Evolutionary conservation across 495 filamentous ascomycete species (phyloP), one percentile per base, ranked within the genome.

Genomic region (Daldinia vernicosa): DNA sequence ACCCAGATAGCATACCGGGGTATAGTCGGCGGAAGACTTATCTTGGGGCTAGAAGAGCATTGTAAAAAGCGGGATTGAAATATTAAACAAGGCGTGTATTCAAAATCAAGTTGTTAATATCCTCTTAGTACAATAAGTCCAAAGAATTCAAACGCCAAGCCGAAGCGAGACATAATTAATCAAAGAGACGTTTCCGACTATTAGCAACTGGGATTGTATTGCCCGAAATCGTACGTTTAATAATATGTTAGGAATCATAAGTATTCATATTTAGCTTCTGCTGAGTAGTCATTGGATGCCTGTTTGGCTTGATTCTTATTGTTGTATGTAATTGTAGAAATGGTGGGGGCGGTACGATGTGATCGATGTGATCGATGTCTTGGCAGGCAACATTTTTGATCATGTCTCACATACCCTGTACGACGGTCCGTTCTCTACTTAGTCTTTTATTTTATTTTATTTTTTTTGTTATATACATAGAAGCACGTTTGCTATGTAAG

Each of bases 331-430:
- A 27, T 53, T 53, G 24, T 53, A 53, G 24, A 28, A 53, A 12
- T 28, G 51, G 39, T 59, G 56, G 56, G 33, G 56, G 56, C 56
- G 7, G 50, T 43, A 22, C 33, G 28, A 39, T 35, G 43, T 19
- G 43, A 47, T 45, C 40, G 40, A 45, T 45, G 40, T 6, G 40
- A 45, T 47, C 43, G 43, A 24, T 47, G 26, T 59, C 69, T 71
- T 71, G 63, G 69, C 69, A 67, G 63, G 63, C 69, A 71, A 60
- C 63, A 71, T 66, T 56, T 61, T 39, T 22, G 9, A 19, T 47
- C 43, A 24, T 47, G 43, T 47, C 43, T 47, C 24, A 47, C 43
- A 47, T 47, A 11, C 19, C 37, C 37, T 39, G 14, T 39, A 39
- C 37, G 35, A 6, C 12, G 15, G 7, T 8, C 30, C 7, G 6